A percentile compares a stretch with the other conserved stretches of the same genome.
Conservation (phyloP, 345 rosid genomes). For the Raphanus sativus region DNA sequence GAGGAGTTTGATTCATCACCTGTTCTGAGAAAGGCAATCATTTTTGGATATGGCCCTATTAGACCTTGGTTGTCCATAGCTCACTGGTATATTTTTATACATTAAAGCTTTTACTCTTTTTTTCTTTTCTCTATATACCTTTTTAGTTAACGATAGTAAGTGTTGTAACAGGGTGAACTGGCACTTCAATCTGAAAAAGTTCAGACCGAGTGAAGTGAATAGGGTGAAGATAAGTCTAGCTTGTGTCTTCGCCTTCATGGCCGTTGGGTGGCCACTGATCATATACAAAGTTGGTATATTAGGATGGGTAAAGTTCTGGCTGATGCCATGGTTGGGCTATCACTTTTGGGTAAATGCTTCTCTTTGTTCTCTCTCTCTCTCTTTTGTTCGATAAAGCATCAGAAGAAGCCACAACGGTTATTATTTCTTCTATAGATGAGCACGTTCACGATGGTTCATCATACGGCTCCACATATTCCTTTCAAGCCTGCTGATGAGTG, state of each 20-base stretch:
- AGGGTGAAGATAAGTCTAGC: constrained; percentile 95
- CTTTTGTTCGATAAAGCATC: background rate
- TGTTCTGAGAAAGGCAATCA: constrained; percentile 63
- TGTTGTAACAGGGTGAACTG: constrained; percentile 61
- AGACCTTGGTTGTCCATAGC: constrained; percentile 96
- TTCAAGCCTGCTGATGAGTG: constrained; percentile 74
- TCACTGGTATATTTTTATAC: constrained; percentile 60
- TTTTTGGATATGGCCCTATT: constrained; percentile 81
- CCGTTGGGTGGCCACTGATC: constrained; percentile 90
- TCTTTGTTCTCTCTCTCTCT: background rate
- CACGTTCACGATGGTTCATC: constrained; percentile 98
- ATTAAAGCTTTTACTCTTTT: constrained; percentile 11
- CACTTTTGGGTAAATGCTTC: constrained; percentile 79
- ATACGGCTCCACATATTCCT: constrained; percentile 93
- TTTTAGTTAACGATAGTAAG: constrained; percentile 12
- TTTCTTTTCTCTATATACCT: background rate
- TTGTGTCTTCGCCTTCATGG: constrained; percentile 92
- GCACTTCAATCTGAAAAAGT: constrained; percentile 80
- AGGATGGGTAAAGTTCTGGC: constrained; percentile 94
- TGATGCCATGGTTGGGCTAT: constrained; percentile 96
- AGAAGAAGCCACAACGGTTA: constrained; percentile 11
- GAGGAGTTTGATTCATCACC: constrained; percentile 73
- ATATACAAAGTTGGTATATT: constrained; percentile 65
- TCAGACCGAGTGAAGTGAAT: constrained; percentile 76
- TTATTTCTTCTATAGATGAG: constrained; percentile 65